Percentiles rank a stretch among this genome's conserved stretches.
Evolutionary conservation across 2,329 filamentous ascomycete species (phyloP).

Genomic region (Sporothrix variecibatus): DNA sequence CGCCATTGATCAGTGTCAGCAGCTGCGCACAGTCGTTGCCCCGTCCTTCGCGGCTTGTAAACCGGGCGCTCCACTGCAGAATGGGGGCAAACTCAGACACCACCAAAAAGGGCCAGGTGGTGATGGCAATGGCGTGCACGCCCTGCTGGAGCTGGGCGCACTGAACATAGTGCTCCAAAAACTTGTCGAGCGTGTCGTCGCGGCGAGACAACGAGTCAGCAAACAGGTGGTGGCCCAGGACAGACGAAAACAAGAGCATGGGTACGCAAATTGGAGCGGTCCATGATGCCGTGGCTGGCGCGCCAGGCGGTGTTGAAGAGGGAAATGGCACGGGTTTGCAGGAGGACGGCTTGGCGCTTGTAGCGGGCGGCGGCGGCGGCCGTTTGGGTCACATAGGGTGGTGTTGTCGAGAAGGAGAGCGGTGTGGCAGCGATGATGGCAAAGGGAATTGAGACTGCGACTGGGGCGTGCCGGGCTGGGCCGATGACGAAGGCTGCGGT

Average conservation of each 20-base stretch:
- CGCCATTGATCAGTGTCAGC: conserved; percentile 32
- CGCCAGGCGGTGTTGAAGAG: conserved; percentile 36
- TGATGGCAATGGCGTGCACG: conserved; percentile 31
- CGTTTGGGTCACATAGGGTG: neutral
- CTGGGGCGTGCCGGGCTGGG: neutral
- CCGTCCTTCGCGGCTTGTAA: conserved; percentile 29
- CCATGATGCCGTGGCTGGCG: conserved; percentile 32
- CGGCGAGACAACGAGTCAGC: conserved; percentile 38
- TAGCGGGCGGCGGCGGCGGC: conserved; percentile 28
- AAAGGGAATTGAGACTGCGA: neutral
- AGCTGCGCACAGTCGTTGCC: conserved; percentile 35
- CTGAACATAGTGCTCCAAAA: conserved; percentile 38
- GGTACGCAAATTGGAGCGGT: conserved; percentile 39
- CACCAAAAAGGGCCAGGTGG: conserved; percentile 36
- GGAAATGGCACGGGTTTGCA: conserved; percentile 40
- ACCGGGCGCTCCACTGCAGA: conserved; percentile 30
- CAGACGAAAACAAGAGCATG: conserved; percentile 40
- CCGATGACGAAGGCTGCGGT: neutral
- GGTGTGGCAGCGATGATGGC: neutral
- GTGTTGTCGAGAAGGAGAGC: neutral
- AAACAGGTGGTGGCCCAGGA: conserved; percentile 41
- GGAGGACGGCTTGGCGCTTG: conserved; percentile 33
- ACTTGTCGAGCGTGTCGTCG: conserved; percentile 32
- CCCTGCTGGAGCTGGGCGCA: conserved; percentile 36
- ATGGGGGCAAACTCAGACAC: conserved; percentile 36